These are phyloP conservation scores for Jaltomata sinuosa DNA, from an alignment of 257 asterid species.

Conservation along the genomic window DNA sequence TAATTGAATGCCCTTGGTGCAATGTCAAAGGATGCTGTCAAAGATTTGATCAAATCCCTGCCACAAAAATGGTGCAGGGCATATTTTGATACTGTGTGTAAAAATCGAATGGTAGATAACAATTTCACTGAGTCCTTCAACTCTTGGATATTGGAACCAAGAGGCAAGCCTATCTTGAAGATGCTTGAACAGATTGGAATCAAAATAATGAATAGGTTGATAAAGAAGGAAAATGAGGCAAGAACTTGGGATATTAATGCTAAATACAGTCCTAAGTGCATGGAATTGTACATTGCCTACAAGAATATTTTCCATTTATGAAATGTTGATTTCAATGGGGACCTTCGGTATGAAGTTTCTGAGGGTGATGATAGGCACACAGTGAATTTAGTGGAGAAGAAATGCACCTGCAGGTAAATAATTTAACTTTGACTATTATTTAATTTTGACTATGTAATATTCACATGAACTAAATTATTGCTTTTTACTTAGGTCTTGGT, in stretches of 20 bases:
- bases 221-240: background rate
- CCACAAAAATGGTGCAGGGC: background rate
- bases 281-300: background rate
- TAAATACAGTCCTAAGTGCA: background rate
- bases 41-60: background rate
- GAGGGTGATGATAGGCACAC: background rate
- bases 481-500: background rate
- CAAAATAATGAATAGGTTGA: background rate
- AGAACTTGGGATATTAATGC: background rate
- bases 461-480: background rate
- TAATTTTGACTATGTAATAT: background rate
- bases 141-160: background rate
- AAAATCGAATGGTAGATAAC: background rate
- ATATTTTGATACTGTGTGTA: background rate
- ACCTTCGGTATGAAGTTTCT: background rate
- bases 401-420: background rate
- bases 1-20: background rate
- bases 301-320: background rate
- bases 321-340: background rate
- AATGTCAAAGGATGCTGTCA: background rate
- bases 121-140: background rate
- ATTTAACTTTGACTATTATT: background rate
- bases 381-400: background rate
- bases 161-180: background rate
- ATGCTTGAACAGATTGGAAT: background rate